These are phyloP conservation scores for Russula sp. DNA, from an alignment of 768 basidiomycete genomes.

Conservation along the genomic window DNA sequence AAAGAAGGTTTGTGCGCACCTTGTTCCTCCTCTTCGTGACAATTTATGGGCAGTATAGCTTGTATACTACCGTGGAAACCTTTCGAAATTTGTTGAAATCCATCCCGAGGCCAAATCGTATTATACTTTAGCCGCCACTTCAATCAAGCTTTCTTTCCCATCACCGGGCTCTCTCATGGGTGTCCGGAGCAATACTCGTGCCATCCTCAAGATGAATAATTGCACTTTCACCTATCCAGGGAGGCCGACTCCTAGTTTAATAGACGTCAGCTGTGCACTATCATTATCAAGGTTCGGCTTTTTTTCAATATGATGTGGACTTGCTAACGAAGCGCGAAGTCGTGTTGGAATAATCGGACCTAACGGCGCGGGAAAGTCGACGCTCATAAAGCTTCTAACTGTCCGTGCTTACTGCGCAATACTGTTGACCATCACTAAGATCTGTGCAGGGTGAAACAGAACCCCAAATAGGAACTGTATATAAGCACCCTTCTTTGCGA, in stretches of 20 bases:
- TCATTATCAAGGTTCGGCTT: slow-evolving; percentile 74
- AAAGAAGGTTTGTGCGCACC: slow-evolving; percentile 63
- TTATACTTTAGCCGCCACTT: slow-evolving; percentile 91
- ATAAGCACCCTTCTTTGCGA: slow-evolving; percentile 91
- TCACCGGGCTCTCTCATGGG: slow-evolving; percentile 96
- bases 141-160: slow-evolving; percentile 94
- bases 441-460: slow-evolving; percentile 73
- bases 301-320: slow-evolving; percentile 31
- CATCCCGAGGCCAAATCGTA: slow-evolving; percentile 95
- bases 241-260: slow-evolving; percentile 69
- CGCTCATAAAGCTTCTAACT: slow-evolving; percentile 90
- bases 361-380: slow-evolving; percentile 96
- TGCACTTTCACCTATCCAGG: slow-evolving; percentile 97
- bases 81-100: slow-evolving; percentile 82
- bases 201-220: slow-evolving; percentile 86
- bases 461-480: slow-evolving; percentile 88
- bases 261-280: slow-evolving; percentile 87
- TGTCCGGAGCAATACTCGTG: slow-evolving; percentile 91
- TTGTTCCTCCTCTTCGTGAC: slow-evolving; percentile 26
- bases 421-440: slow-evolving; percentile 11
- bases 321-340: slow-evolving; percentile 42
- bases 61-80: slow-evolving; percentile 90
- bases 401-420: slow-evolving; percentile 41
- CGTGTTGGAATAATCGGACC: slow-evolving; percentile 91
- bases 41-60: slow-evolving; percentile 48